Base-by-base conservation (phyloP, 1,139 yeast genomes). In the Candida labiduridarum region DNA sequence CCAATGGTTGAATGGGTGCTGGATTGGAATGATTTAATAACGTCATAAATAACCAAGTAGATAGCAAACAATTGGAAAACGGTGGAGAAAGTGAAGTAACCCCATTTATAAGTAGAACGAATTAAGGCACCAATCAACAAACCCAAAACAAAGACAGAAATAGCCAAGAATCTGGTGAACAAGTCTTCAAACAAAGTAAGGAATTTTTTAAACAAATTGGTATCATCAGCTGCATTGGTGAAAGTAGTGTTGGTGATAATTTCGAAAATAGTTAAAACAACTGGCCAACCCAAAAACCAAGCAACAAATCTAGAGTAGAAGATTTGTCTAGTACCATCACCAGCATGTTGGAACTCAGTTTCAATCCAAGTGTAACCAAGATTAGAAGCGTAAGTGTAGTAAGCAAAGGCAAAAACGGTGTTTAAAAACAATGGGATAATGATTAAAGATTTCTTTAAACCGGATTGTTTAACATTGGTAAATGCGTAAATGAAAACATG, bases 251-350 rank as follows among this genome's bases (percentile, higher is more conserved):
- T 72, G 46, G 79, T 74, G 33, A 80, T 64, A 46, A 80, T 66
- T 48, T 78, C 80, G 49, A 79, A 70, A 47, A 78, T 74, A 47
- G 77, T 61, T 52, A 83, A 65, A 40, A 76, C 73, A 58, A 80
- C 72, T 51, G 88, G 87, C 72, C 80, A 83, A 33, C 83, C 73
- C 61, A 84, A 68, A 67, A 85, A 84, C 85, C 87, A 86, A 49
- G 86, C 90, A 59, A 86, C 74, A 61, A 74, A 85, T 64, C 84
- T 80, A 27, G 80, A 79, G 62, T 85, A 86, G 63, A 84, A 86
- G 58, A 85, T 72, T 67, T 85, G 88, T 69, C 91, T 80, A 36
- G 76, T 70, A 39, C 63, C 70, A 40, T 54, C 64, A 29, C 68
- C 66, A 27, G 76, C 80, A 64, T 83, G 87, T 58, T 76, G 67